Base-by-base conservation (phyloP, 768 basidiomycete genomes). In the Trametopsis cervina region DNA sequence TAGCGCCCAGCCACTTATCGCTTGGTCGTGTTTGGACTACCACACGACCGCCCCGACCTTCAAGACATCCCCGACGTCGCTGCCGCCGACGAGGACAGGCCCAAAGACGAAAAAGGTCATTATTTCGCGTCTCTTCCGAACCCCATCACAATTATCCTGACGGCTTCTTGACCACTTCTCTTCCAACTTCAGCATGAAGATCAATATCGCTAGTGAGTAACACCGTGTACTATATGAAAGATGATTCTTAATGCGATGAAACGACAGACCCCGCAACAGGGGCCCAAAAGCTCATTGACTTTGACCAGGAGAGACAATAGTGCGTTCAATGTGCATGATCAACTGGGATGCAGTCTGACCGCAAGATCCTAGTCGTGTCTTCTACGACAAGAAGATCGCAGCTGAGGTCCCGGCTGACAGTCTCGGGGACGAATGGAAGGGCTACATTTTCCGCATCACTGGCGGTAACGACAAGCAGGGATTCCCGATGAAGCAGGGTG, bases 401-500 rank as follows among this genome's bases (percentile, higher is more conserved):
- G 91, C 95, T 65, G 94, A 97, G 72, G 89, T 98, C 60, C 77
- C 91, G 40, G 89, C 78, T 52, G 93, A 96, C 74, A 67, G 83
- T 46, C 70, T 97, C 58, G 92, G 94, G 60, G 88, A 95, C 66
- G 95, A 98, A 75, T 98, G 82, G 80, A 90, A 89, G 68, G 95
- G 95, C 50, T 97, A 96, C 74, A 72, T 97, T 67, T 81, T 96
- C 78, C 85, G 92, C 61, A 89, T 99, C 75, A 94, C 90, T 24
- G 94, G 94, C 61, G 91, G 95, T 55, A 97, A 97, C 77, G 93
- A 97, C 83, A 91, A 92, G 75, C 90, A 94, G 68, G 92, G 93
- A 64, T 95, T 96, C 80, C 92, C 93, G 41, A 96, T 97, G 92
- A 98, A 98, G 73, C 95, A 99, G 74, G 94, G 95, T 74, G 89